Conservation (phyloP, 495 filamentous ascomycete species). For the Talaromyces nanjingensis region DNA sequence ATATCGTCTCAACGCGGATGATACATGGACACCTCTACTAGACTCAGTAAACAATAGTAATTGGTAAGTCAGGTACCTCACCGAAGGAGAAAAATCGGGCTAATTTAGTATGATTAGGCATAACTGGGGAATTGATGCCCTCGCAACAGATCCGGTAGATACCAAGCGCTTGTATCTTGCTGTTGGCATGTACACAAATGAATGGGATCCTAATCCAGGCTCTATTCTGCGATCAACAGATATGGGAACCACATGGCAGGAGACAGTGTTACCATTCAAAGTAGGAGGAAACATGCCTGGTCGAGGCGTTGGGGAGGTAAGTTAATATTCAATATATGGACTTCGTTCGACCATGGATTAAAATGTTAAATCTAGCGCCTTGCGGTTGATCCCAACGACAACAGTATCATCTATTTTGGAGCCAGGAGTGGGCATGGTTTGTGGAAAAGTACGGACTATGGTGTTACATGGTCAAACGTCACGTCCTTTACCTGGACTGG, state of each 20-base stretch:
- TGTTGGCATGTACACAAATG: constrained; percentile 52
- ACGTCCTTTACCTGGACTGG: constrained; percentile 46
- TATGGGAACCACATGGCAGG: constrained; percentile 42
- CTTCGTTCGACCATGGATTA: neutral
- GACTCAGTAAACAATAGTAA: constrained; percentile 30
- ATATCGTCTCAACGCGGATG: constrained; percentile 31
- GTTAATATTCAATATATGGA: neutral
- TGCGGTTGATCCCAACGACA: constrained; percentile 27
- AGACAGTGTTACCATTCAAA: constrained; percentile 46
- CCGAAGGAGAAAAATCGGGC: neutral
- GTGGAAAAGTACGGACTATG: constrained; percentile 53
- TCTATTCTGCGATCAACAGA: constrained; percentile 44
- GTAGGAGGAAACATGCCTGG: constrained; percentile 61
- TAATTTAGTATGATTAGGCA: constrained; percentile 17
- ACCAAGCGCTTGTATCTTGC: constrained; percentile 49
- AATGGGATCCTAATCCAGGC: constrained; percentile 50
- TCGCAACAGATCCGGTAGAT: constrained; percentile 51
- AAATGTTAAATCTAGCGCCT: neutral
- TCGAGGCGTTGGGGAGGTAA: constrained; percentile 47
- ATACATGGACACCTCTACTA: constrained; percentile 11
- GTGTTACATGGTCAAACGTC: constrained; percentile 51
- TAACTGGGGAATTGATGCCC: constrained; percentile 52
- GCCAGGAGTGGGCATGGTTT: constrained; percentile 55
- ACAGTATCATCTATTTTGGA: constrained; percentile 50
- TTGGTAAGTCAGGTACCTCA: constrained; percentile 23